These are phyloP conservation scores for Chytridiales sp. DNA, from an alignment of 371 early-diverging fungal species.

Conservation along the genomic window DNA sequence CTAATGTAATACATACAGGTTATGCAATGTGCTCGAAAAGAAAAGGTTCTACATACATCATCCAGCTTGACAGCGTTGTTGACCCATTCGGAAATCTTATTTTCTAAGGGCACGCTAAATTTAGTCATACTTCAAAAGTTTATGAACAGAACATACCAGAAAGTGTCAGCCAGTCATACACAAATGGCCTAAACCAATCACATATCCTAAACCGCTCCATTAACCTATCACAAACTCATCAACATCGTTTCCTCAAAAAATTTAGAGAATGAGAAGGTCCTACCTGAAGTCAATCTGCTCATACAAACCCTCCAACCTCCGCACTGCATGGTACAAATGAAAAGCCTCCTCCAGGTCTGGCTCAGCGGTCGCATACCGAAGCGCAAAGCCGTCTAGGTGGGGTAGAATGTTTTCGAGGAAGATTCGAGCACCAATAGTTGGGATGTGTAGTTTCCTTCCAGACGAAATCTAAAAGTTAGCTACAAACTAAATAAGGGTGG, in stretches of 20 bases:
- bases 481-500: background rate
- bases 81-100: conserved; percentile 42
- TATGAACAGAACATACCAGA: conserved; percentile 19
- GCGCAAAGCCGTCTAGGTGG: conserved; percentile 30
- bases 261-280: background rate
- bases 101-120: conserved; percentile 15
- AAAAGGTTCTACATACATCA: conserved; percentile 23
- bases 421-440: conserved; percentile 35
- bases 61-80: conserved; percentile 37
- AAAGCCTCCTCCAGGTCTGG: conserved; percentile 37
- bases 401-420: conserved; percentile 27
- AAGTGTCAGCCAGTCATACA: conserved; percentile 33
- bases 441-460: conserved; percentile 36
- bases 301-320: conserved; percentile 25
- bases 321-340: conserved; percentile 34
- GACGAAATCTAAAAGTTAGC: background rate
- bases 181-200: conserved; percentile 40
- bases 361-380: conserved; percentile 7
- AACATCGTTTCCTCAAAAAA: background rate
- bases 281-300: conserved; percentile 41
- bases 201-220: conserved; percentile 29
- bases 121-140: background rate
- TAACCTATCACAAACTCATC: conserved; percentile 17
- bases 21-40: background rate
- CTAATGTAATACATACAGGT: background rate